Evolutionary conservation across 2,329 filamentous ascomycete genomes (phyloP), one percentile per base, ranked within the genome.

Genomic region (Thielaviopsis punctulata): DNA sequence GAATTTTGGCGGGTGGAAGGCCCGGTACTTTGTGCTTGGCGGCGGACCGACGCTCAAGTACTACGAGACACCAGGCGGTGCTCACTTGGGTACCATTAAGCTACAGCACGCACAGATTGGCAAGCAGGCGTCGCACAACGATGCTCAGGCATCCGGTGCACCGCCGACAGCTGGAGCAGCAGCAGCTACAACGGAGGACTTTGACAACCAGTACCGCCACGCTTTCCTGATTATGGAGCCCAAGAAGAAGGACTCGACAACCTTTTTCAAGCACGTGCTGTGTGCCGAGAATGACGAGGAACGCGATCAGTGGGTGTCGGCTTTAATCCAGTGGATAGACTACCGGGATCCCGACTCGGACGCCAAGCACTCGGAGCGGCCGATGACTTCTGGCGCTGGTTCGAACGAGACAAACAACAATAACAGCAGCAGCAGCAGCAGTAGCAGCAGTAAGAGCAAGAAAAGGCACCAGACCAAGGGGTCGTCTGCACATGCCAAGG

Each of bases 1-100:
- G 72, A 96, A 96, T 62, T 98, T 98, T 68, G 92, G 92, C 49
- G 92, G 92, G 48, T 98, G 92, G 92, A 98, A 98, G 67, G 89
- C 88, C 10, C 69, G 78, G 30, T 80, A 78, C 61, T 82, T 81
- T 60, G 67, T 78, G 21, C 68, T 79, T 12, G 75, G 79, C 50
- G 75, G 76, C n/a, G n/a, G n/a, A 0, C 74, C 75, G n/a, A 66
- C 70, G 8, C 61, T 98, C 60, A 88, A 84, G 60, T 98, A 98
- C 64, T 96, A 86, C 60, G 92, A 98, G 66, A 79, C 84, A 1
- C 88, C 87, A 2, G 89, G 90, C 48, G 92, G 92, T 45, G 80
- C 87, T 15, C 87, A 95, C 63, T 70, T 96, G 39, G 92, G 92
- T 2, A 90, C 87, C 1, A 96, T 98, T 68, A 95, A 93, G 67